Evolutionary conservation across 768 basidiomycete species (phyloP), one percentile per base, ranked within the genome.

Genomic region (Boletus tomentosulus): DNA sequence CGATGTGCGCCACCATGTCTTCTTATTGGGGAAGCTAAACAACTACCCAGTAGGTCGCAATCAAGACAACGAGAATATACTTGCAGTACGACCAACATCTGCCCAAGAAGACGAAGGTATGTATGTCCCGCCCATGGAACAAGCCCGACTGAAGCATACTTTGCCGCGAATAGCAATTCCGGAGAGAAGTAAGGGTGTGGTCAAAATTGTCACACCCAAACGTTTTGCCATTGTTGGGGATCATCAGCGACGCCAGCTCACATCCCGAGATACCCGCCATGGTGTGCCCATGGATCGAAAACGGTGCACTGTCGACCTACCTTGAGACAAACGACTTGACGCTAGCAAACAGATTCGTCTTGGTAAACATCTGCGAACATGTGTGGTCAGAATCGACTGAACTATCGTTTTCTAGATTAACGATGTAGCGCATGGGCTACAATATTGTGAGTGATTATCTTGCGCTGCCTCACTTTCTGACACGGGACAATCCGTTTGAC

Each of bases 201-300:
- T 15, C 42, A 16, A 35, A 34, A n/a, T 4, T 51, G 16, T 12
- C 35, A 24, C 50, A 51, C 25, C 22, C 42, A 1, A 44, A 51
- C 11, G 33, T 51, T 35, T 27, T 44, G 24, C 50, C 42, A 4
- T 24, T 34, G 10, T 19, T 44, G 3, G 42, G 42, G n/a, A 51
- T 33, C 3, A 15, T 50, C n/a, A 41, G n/a, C 4, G 50, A 51
- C 16, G 6, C 15, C 19, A 7, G 9, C 10, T 25, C 19, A 10
- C 15, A 28, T 15, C 16, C 50, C 2, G 30, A 27, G 8, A 31
- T 51, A 44, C 50, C 50, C 16, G 50, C 50, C 6, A 35, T 51
- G 50, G 50, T 51, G 10, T 51, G 42, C 34, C 50, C 50, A 16
- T 51, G 50, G 50, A 12, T 33, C 12, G 42, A 44, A 35, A 25